Conservation (phyloP, 192 early-diverging fungal species). For the Backusella sp. region DNA sequence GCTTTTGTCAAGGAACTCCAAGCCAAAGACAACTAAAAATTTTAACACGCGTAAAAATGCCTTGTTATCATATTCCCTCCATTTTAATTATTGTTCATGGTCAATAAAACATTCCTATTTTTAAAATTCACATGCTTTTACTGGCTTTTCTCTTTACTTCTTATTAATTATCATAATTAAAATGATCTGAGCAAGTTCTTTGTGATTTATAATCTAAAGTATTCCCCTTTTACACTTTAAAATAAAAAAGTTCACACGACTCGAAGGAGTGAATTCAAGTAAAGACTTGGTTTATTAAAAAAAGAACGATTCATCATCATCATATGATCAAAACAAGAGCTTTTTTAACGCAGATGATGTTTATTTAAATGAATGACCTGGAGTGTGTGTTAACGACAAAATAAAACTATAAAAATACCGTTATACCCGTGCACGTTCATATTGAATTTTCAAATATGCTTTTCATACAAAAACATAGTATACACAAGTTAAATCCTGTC, state of each 20-base stretch:
- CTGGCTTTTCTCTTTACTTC: background rate
- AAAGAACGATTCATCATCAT: background rate
- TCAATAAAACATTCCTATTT: background rate
- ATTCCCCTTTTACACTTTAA: background rate
- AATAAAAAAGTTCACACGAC: background rate
- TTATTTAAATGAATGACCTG: background rate
- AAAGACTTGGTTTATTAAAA: background rate
- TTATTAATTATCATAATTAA: background rate
- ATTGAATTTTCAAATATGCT: background rate
- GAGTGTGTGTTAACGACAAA: background rate
- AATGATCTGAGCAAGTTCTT: background rate
- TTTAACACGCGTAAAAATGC: background rate
- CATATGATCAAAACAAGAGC: background rate
- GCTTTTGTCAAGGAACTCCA: slow-evolving; percentile 62
- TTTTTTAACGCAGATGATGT: background rate
- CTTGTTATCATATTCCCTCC: background rate
- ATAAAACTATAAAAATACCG: background rate
- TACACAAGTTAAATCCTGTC: background rate
- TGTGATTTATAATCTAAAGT: background rate
- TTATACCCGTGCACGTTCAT: background rate
- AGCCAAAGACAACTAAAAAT: background rate
- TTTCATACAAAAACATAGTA: background rate
- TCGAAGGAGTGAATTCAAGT: background rate
- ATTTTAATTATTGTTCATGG: background rate
- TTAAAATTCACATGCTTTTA: background rate